phyloP scores from a whole-genome alignment of 345 rosid genomes.

The Citrus maxima region DNA sequence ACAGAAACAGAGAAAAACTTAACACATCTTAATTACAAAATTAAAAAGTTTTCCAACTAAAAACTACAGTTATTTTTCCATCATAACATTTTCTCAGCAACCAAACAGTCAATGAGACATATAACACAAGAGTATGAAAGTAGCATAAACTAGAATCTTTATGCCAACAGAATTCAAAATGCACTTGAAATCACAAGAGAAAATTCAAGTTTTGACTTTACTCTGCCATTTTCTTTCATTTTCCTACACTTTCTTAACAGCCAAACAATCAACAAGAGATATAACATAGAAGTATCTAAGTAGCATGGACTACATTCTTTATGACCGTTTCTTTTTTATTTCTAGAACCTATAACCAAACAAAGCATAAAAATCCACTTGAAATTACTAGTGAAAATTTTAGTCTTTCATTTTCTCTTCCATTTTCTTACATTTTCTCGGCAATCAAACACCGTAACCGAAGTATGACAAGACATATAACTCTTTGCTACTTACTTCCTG shows the following conservation, averaged over 20 bases:
- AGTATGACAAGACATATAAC: background rate
- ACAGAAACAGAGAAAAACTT: background rate
- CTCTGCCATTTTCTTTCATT: background rate
- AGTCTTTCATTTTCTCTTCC: background rate
- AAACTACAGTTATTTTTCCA: background rate
- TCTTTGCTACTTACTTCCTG: background rate
- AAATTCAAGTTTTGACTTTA: background rate
- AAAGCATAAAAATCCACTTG: background rate
- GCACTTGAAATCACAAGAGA: background rate
- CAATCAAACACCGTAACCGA: background rate
- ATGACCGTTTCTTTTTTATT: background rate
- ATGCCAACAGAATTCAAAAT: background rate
- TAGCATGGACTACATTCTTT: background rate
- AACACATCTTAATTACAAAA: background rate
- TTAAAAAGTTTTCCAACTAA: background rate
- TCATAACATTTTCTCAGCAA: no score
- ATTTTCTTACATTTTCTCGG: conserved; percentile 4
- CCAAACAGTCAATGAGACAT: background rate
- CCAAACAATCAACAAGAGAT: background rate
- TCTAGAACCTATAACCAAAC: background rate
- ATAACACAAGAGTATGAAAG: background rate
- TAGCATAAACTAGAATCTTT: background rate
- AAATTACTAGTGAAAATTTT: background rate
- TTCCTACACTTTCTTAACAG: background rate
- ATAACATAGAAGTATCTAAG: background rate